Evolutionary conservation across 2,329 filamentous ascomycete species (phyloP).

Genomic region (Aschersonia sp.): DNA sequence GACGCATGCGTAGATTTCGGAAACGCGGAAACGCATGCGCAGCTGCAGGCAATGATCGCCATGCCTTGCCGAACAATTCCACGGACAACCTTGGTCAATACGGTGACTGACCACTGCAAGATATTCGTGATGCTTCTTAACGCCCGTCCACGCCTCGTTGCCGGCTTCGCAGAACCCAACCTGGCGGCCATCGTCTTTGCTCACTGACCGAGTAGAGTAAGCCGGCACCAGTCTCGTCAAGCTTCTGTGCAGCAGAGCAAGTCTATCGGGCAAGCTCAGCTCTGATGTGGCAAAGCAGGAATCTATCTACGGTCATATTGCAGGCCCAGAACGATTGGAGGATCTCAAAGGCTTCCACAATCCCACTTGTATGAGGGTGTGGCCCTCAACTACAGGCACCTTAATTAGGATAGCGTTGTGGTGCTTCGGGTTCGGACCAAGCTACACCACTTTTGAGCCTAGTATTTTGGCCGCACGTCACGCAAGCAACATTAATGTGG

Average conservation of each 20-base stretch:
- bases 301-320: slow-evolving; percentile 36
- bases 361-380: slow-evolving; percentile 36
- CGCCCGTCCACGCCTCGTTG: slow-evolving; percentile 45
- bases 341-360: slow-evolving; percentile 35
- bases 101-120: slow-evolving; percentile 45
- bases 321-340: slow-evolving; percentile 28
- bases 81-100: slow-evolving; percentile 40
- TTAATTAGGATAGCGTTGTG: slow-evolving; percentile 35
- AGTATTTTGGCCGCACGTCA: slow-evolving; percentile 20
- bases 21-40: slow-evolving; percentile 42
- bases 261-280: slow-evolving; percentile 42
- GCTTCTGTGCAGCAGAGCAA: slow-evolving; percentile 41
- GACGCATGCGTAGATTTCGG: slow-evolving; percentile 57
- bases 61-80: slow-evolving; percentile 49
- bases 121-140: slow-evolving; percentile 56
- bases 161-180: slow-evolving; percentile 47
- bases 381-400: slow-evolving; percentile 39
- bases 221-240: slow-evolving; percentile 38
- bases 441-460: slow-evolving; percentile 37
- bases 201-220: slow-evolving; percentile 50
- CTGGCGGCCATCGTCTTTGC: slow-evolving; percentile 50
- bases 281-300: slow-evolving; percentile 45
- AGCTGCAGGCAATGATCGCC: slow-evolving; percentile 55
- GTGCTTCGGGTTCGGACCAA: slow-evolving; percentile 42
- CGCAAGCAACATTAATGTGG: slow-evolving; percentile 8